Evolutionary conservation across 768 basidiomycete species (phyloP), one percentile per base, ranked within the genome.

Genomic region (Zangia roseola): DNA sequence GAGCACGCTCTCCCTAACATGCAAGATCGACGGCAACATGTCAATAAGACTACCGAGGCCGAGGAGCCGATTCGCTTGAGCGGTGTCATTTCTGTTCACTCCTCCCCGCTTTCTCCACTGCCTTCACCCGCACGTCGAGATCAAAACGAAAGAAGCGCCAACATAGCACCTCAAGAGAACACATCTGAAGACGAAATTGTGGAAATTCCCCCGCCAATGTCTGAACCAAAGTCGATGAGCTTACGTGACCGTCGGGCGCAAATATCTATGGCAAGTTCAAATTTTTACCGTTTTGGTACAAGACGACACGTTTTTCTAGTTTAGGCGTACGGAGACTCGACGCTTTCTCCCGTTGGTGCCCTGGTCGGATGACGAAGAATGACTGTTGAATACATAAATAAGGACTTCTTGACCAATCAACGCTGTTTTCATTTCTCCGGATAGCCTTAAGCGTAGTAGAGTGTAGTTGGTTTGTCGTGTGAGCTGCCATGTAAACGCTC

Each of bases 291-390:
- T 37, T 36, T 25, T 42, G 4, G 43, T 55, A 21, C 30, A 33
- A 49, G 10, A 0, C 6, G 7, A 30, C 38, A 41, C 43, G 23
- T 45, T 49, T 41, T 26, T 40, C 36, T 53, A 67, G 65, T 47
- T 58, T 49, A 56, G 61, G 34, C 62, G 55, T 37, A 43, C 57
- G 17, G 59, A 60, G 33, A 57, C 64, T 14, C 67, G 58, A 47
- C 65, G 62, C 7, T 62, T 64, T 31, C 61, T 67, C 12, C 51
- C 65, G 40, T 40, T 69, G 45, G 56, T 53, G 41, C 58, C 67
- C 26, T 67, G 67, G 42, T 67, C 67, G 42, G 67, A 68, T 42
- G 65, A 66, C 19, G 64, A 68, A 43, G 52, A 54, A 21, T 68
- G 48, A 59, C 25, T 0, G 17, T 46, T 34, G 33, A 19, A 34